Percentiles rank a stretch among this genome's conserved stretches.
Evolutionary conservation across 352 stramenopile genomes (phyloP).

Genomic region (Globisporangium sylvaticum): DNA sequence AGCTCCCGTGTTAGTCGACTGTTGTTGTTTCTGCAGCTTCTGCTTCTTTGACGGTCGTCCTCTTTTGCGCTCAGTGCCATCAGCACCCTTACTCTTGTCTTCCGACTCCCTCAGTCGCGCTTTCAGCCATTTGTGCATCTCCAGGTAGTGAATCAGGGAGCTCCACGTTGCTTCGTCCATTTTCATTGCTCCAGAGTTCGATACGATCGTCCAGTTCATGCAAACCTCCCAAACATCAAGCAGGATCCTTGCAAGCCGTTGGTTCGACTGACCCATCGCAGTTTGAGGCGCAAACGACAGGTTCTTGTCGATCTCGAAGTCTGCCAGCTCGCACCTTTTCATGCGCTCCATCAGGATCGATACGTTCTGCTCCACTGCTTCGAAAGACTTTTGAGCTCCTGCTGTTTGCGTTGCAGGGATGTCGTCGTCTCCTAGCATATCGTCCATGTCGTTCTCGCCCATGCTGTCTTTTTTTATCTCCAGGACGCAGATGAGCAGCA

Average conservation of each 20-base stretch:
- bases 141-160: slow-evolving; percentile 23
- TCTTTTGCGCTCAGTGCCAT: slow-evolving; percentile 14
- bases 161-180: slow-evolving; percentile 22
- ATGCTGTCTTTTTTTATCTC: slow-evolving; percentile 18
- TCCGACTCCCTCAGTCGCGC: slow-evolving; percentile 15
- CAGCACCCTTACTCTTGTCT: slow-evolving; percentile 1
- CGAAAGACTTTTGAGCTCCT: slow-evolving; percentile 18
- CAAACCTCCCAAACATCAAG: slow-evolving; percentile 32
- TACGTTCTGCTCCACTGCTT: slow-evolving; percentile 24
- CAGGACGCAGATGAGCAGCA: slow-evolving; percentile 28
- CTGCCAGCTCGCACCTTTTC: slow-evolving; percentile 36
- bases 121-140: slow-evolving; percentile 33
- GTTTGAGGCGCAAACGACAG: slow-evolving; percentile 28
- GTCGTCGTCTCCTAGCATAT: slow-evolving; percentile 32
- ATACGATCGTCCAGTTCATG: slow-evolving; percentile 34
- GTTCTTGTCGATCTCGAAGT: slow-evolving; percentile 53
- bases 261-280: slow-evolving; percentile 27
- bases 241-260: slow-evolving; percentile 24
- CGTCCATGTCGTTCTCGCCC: slow-evolving; percentile 18
- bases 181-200: not conserved
- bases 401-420: slow-evolving; percentile 33
- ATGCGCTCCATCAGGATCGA: slow-evolving; percentile 39
- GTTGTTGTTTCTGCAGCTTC: slow-evolving; percentile 8
- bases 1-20: not conserved
- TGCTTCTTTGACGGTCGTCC: slow-evolving; percentile 13